Percentiles rank a stretch among this genome's conserved stretches.
Evolutionary conservation across 129 eudicot genomes (phyloP).

Genomic region (Scalesia atractyloides): DNA sequence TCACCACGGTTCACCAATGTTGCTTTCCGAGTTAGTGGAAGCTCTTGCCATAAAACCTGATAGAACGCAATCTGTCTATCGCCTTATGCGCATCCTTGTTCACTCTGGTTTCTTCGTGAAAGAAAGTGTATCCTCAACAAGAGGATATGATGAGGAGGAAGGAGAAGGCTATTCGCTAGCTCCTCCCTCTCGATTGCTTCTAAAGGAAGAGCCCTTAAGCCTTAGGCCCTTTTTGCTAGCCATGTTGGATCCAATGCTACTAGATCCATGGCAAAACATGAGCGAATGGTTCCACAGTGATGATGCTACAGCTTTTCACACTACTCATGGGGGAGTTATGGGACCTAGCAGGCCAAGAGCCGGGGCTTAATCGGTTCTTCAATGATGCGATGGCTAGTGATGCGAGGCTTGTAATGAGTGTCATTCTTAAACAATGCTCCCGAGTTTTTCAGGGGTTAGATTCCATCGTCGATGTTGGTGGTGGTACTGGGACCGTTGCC

Average conservation of each 20-base stretch:
- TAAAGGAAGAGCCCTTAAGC: slow-evolving; percentile 31
- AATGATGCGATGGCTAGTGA: slow-evolving; percentile 34
- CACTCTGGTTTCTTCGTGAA: slow-evolving; percentile 2
- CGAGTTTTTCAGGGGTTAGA: slow-evolving; percentile 15
- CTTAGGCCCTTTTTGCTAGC: slow-evolving; percentile 28
- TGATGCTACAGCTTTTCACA: slow-evolving; percentile 19
- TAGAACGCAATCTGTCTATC: slow-evolving; percentile 2
- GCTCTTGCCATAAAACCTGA: neutral
- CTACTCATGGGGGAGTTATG: slow-evolving; percentile 9
- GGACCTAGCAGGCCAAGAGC: slow-evolving; percentile 12
- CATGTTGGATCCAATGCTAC: slow-evolving; percentile 11
- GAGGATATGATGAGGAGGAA: neutral
- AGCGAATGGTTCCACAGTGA: slow-evolving; percentile 30
- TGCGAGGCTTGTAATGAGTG: slow-evolving; percentile 3
- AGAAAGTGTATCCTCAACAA: neutral
- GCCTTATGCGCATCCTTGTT: slow-evolving; percentile 2
- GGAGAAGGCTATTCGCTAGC: slow-evolving; percentile 29
- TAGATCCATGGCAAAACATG: slow-evolving; percentile 26
- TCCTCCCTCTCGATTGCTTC: slow-evolving; percentile 32
- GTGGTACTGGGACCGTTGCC: slow-evolving; percentile 38
- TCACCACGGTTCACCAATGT: neutral
- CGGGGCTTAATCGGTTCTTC: slow-evolving; percentile 20
- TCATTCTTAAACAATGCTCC: neutral
- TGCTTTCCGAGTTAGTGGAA: neutral
- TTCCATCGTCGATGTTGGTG: slow-evolving; percentile 45